A percentile compares a stretch with the other conserved stretches of the same genome.
Evolutionary conservation across 106 monocot species (phyloP).

Genomic region (Dioscorea alata): DNA sequence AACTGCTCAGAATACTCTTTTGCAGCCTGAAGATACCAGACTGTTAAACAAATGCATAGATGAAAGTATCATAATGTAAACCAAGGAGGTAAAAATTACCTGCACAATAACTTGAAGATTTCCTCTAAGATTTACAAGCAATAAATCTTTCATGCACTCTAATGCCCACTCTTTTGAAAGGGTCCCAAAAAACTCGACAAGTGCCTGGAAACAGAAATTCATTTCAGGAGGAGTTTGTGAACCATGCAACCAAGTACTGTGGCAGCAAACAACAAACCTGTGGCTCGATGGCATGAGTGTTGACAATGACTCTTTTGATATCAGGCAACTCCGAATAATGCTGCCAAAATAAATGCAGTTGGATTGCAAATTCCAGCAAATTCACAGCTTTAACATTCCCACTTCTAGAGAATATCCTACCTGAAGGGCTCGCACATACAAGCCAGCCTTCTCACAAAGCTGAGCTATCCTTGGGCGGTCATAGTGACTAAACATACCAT

Average conservation of each 20-base stretch:
- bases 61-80: background rate
- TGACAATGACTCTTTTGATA: constrained; percentile 96
- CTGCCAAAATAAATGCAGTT: constrained; percentile 31
- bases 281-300: constrained; percentile 98
- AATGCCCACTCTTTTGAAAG: constrained; percentile 98
- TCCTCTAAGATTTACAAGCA: constrained; percentile 94
- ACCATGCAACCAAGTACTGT: background rate
- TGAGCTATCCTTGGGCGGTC: constrained; percentile 97
- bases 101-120: constrained; percentile 99
- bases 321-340: constrained; percentile 93
- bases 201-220: constrained; percentile 38
- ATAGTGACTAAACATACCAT: constrained; percentile 99
- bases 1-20: constrained; percentile 98
- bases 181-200: constrained; percentile 98
- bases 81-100: constrained; percentile 29
- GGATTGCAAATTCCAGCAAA: background rate
- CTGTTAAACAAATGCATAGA: too few relatives aligned
- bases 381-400: background rate
- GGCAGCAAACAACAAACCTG: constrained; percentile 57
- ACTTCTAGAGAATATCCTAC: constrained; percentile 18
- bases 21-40: constrained; percentile 50
- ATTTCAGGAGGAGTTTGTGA: background rate
- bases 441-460: constrained; percentile 95
- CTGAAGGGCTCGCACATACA: constrained; percentile 93
- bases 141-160: constrained; percentile 98